These are phyloP conservation scores for Penicillium salamii DNA, from an alignment of 495 filamentous ascomycete genomes.

Conservation along the genomic window DNA sequence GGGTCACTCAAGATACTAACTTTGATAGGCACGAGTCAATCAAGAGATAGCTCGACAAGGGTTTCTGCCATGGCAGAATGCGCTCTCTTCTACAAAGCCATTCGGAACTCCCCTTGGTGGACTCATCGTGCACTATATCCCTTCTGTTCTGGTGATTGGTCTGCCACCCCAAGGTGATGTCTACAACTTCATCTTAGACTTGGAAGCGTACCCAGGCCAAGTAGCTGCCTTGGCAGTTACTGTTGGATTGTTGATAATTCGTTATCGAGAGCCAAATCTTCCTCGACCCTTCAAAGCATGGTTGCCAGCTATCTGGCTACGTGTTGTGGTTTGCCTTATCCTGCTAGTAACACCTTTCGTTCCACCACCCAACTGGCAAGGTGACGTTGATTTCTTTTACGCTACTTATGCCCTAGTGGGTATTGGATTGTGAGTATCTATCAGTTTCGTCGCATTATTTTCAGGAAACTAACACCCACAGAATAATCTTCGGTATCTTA, in stretches of 20 bases:
- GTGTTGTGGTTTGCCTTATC: slow-evolving; percentile 30
- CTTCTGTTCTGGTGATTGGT: slow-evolving; percentile 61
- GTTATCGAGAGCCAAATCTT: slow-evolving; percentile 57
- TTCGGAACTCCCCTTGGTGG: slow-evolving; percentile 67
- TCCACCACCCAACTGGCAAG: slow-evolving; percentile 47
- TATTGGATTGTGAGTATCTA: slow-evolving; percentile 58
- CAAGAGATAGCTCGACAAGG: slow-evolving; percentile 68
- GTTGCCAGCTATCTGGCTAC: slow-evolving; percentile 43
- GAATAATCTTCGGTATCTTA: slow-evolving; percentile 56
- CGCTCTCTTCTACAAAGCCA: slow-evolving; percentile 62
- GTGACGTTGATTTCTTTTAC: slow-evolving; percentile 61
- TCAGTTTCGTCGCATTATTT: background rate
- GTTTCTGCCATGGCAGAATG: slow-evolving; percentile 63
- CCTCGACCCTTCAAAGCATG: slow-evolving; percentile 70
- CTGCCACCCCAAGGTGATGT: slow-evolving; percentile 63
- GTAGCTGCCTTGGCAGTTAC: slow-evolving; percentile 58
- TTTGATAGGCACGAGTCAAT: slow-evolving; percentile 59
- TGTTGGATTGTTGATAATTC: slow-evolving; percentile 59
- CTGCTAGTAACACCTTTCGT: slow-evolving; percentile 37
- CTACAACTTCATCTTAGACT: slow-evolving; percentile 72
- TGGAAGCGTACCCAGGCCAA: slow-evolving; percentile 67
- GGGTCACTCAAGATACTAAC: background rate
- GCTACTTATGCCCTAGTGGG: slow-evolving; percentile 74
- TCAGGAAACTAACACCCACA: slow-evolving; percentile 22
- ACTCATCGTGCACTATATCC: slow-evolving; percentile 65